These are phyloP conservation scores for Cylindrodendrum hubeiense DNA, from an alignment of 2,329 filamentous ascomycete genomes.

Conservation along the genomic window DNA sequence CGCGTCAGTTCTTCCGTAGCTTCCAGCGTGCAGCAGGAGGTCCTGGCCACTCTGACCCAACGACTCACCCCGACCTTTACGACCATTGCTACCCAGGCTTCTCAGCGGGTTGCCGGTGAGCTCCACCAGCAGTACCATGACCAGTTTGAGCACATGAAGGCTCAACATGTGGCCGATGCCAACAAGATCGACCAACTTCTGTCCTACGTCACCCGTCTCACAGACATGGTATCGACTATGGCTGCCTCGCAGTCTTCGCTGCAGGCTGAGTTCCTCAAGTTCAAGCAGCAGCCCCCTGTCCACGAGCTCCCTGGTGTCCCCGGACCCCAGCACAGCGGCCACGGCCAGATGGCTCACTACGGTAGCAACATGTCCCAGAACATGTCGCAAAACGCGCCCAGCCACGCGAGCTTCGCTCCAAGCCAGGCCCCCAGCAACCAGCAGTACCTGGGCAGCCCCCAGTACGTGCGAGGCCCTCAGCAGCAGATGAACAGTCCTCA, in stretches of 20 bases:
- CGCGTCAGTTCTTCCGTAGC: slow-evolving; percentile 76
- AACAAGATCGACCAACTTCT: slow-evolving; percentile 81
- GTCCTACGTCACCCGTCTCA: slow-evolving; percentile 73
- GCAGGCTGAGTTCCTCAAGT: slow-evolving; percentile 72
- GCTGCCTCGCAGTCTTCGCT: slow-evolving; percentile 76
- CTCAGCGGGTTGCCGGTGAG: slow-evolving; percentile 76
- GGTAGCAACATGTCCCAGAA: slow-evolving; percentile 40
- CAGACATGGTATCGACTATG: slow-evolving; percentile 78
- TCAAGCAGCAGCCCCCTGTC: slow-evolving; percentile 62
- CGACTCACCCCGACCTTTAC: slow-evolving; percentile 76
- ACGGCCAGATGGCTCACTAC: slow-evolving; percentile 45
- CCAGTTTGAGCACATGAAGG: slow-evolving; percentile 63
- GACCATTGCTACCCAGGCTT: slow-evolving; percentile 72
- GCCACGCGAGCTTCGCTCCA: slow-evolving; percentile 50
- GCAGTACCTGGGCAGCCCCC: slow-evolving; percentile 51
- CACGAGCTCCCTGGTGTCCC: slow-evolving; percentile 55
- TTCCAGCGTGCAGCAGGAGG: slow-evolving; percentile 76
- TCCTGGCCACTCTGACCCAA: slow-evolving; percentile 71
- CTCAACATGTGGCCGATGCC: slow-evolving; percentile 63
- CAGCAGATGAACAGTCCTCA: slow-evolving; percentile 48
- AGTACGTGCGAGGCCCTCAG: slow-evolving; percentile 52
- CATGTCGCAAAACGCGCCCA: slow-evolving; percentile 36
- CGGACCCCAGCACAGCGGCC: slow-evolving; percentile 36
- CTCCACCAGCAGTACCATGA: slow-evolving; percentile 73
- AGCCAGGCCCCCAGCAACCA: slow-evolving; percentile 51